Percentiles rank a stretch among this genome's conserved stretches.
Conservation (phyloP, 495 filamentous ascomycete species). For the Tricharina praecox region DNA sequence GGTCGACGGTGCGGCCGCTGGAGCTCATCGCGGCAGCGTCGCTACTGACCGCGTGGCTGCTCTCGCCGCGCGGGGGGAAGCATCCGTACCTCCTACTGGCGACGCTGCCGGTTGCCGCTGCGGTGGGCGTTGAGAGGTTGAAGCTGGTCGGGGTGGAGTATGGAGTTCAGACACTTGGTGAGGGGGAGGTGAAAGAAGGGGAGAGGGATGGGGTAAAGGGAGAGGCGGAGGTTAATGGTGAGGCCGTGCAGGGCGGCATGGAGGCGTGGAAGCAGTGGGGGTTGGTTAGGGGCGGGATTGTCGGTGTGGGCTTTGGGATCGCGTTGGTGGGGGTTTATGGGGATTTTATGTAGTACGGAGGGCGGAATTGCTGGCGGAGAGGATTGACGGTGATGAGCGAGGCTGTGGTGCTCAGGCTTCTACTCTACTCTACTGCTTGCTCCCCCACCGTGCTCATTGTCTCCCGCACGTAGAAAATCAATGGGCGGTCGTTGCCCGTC, state of each 20-base stretch:
- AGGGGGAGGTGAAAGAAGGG: slow-evolving; percentile 15
- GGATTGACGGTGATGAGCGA: no score
- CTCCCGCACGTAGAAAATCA: no score
- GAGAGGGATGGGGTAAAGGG: slow-evolving; percentile 5
- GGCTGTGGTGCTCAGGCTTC: no score
- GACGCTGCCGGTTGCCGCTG: slow-evolving; percentile 30
- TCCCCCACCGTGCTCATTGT: no score
- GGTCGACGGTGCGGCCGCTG: slow-evolving; percentile 34
- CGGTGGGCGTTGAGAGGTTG: slow-evolving; percentile 28
- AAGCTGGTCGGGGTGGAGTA: slow-evolving; percentile 25
- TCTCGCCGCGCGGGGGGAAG: slow-evolving; percentile 40
- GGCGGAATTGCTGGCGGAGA: no score
- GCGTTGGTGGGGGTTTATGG: slow-evolving; percentile 24
- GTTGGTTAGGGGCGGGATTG: slow-evolving; percentile 18
- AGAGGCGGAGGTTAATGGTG: slow-evolving; percentile 24
- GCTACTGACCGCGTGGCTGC: slow-evolving; percentile 40
- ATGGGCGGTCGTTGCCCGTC: no score
- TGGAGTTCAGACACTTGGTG: slow-evolving; percentile 13
- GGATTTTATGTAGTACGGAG: background rate
- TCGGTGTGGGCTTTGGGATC: slow-evolving; percentile 21
- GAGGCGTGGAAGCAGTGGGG: slow-evolving; percentile 22
- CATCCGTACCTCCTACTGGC: slow-evolving; percentile 57
- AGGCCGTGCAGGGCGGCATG: slow-evolving; percentile 22
- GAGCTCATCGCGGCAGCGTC: slow-evolving; percentile 36
- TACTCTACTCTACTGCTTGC: no score